Evolutionary conservation across 768 basidiomycete genomes (phyloP), one percentile per base, ranked within the genome.

Genomic region (Leucosporidium yakuticum): DNA sequence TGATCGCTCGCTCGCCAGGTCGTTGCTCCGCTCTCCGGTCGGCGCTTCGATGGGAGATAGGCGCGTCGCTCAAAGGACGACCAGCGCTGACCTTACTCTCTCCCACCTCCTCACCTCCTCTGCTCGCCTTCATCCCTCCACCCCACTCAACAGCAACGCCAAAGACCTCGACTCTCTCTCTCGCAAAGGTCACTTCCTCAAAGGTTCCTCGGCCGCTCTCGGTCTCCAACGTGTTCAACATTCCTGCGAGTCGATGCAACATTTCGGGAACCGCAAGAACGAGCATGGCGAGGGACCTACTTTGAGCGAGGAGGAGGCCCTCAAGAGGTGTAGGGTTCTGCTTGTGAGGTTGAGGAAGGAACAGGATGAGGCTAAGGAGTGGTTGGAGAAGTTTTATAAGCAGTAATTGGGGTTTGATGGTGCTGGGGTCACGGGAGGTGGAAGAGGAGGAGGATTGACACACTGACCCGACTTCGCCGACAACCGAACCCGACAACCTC

Each of bases 141-240:
- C 71, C 55, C 66, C 67, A 3, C 39, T 44, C 39, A 44, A 71
- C 65, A 58, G 71, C 32, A 27, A 44, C 14, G 44, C 69, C 25
- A 59, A 60, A n/a, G 83, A 93, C 72, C 84, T 95, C 15, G 72
- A 75, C 15, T 77, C 83, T 64, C 84, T 99, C 23, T 88, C 89
- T 4, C 79, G 81, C 23, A 83, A 88, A 15, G 96, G 94, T 0
- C 95, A 99, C 80, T 99, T 90, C 80, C 86, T 98, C 77, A 99
- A 98, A 79, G 95, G 95, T 57, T 97, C 94, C 4, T 95, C 93
- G 19, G 94, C 94, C 34, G 91, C 94, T 4, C 83, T 99, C 55
- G 95, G 96, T 32, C 85, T 94, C 36, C 80, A 80, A 66, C 84
- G 85, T 70, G 93, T 99, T 62, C 88, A 91, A 77, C 83, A 80